Conservation (phyloP, 2,329 filamentous ascomycete species). For the Pyrenochaeta sp. region DNA sequence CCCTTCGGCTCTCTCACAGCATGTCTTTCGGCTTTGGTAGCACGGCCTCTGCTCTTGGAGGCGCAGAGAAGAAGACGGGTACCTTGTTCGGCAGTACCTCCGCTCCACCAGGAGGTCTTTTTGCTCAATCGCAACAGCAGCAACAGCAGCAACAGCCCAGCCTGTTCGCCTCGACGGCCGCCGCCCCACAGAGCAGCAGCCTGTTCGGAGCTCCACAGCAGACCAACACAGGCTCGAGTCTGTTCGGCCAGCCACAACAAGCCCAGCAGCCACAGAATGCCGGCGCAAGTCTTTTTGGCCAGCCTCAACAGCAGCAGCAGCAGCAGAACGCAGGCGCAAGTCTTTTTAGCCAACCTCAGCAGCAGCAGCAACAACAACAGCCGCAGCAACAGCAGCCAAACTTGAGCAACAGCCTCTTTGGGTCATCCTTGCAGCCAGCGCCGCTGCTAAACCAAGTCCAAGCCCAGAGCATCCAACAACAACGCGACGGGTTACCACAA, state of each 20-base stretch:
- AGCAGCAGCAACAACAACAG: slow-evolving; percentile 45
- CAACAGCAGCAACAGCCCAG: slow-evolving; percentile 17
- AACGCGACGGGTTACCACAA: slow-evolving; percentile 46
- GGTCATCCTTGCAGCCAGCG: slow-evolving; percentile 40
- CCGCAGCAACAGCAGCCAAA: slow-evolving; percentile 51
- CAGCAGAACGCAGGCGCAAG: slow-evolving; percentile 51
- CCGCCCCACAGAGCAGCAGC: slow-evolving; percentile 30
- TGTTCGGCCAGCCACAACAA: slow-evolving; percentile 35
- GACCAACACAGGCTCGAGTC: slow-evolving; percentile 14
- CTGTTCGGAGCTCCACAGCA: slow-evolving; percentile 26
- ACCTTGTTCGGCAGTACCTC: slow-evolving; percentile 47
- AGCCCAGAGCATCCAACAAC: slow-evolving; percentile 46
- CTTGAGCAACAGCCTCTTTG: slow-evolving; percentile 51
- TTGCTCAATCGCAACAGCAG: slow-evolving; percentile 46
- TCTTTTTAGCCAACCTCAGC: slow-evolving; percentile 50
- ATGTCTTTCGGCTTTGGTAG: slow-evolving; percentile 45
- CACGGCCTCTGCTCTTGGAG: slow-evolving; percentile 16
- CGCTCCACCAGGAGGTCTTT: slow-evolving; percentile 49
- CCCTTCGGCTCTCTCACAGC: slow-evolving; percentile 6
- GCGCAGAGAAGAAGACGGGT: slow-evolving; percentile 43
- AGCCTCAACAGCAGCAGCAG: slow-evolving; percentile 50
- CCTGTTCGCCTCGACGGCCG: slow-evolving; percentile 28
- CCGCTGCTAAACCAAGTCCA: slow-evolving; percentile 37
- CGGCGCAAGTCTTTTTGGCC: slow-evolving; percentile 48
- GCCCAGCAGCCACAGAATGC: slow-evolving; percentile 36